Evolutionary conservation across 768 basidiomycete species (phyloP).

Genomic region (Neoboletus magnificus): DNA sequence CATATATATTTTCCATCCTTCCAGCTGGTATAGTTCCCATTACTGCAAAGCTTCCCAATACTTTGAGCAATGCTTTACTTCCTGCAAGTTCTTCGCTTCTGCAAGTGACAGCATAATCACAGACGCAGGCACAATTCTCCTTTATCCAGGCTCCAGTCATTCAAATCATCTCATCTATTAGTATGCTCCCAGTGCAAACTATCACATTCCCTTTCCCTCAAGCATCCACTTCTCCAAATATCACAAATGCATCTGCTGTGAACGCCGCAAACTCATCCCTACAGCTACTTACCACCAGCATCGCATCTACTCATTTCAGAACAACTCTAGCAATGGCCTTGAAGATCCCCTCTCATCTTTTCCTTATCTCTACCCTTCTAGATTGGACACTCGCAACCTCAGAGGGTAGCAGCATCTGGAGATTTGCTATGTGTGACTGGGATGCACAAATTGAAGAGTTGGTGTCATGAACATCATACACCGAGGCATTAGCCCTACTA

Average conservation of each 20-base stretch:
- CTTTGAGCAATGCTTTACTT: conserved; percentile 14
- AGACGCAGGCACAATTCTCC: conserved; percentile 28
- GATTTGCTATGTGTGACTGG: conserved; percentile 68
- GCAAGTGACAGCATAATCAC: conserved; percentile 24
- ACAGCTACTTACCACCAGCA: conserved; percentile 47
- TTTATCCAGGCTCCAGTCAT: conserved; percentile 57
- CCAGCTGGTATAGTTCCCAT: conserved; percentile 60
- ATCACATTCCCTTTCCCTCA: conserved; percentile 60
- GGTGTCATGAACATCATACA: conserved; percentile 61
- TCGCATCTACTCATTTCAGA: conserved; percentile 45
- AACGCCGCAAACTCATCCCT: conserved; percentile 43
- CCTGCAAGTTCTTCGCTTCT: conserved; percentile 6
- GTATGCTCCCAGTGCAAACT: conserved; percentile 56
- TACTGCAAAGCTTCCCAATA: conserved; percentile 19
- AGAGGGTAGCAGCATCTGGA: conserved; percentile 82
- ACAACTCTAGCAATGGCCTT: conserved; percentile 25
- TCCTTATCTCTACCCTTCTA: conserved; percentile 67
- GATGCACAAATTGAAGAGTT: conserved; percentile 83
- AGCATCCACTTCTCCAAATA: conserved; percentile 19
- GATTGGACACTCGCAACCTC: conserved; percentile 62
- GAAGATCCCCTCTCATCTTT: conserved; percentile 41
- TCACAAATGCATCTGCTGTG: not conserved
- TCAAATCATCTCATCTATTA: conserved; percentile 70
- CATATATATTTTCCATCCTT: conserved; percentile 74
- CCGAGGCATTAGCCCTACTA: conserved; percentile 77